Conservation (phyloP, 331 rosid species). For the Rosa hybrid region DNA sequence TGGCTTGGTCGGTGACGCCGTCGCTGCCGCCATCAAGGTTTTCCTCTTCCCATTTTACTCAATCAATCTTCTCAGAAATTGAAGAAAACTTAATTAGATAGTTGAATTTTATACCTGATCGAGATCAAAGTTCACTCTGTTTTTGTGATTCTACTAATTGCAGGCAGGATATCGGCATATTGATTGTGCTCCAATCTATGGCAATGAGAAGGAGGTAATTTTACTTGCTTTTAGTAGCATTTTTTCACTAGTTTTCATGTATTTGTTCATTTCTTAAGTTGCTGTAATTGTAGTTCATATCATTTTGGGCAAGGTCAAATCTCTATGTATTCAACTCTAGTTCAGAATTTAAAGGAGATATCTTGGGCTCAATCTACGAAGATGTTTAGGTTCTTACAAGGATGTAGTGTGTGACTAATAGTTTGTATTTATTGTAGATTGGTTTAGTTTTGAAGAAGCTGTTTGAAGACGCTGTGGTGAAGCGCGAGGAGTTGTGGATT, state of each 20-base stretch:
- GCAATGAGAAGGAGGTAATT: slow-evolving; percentile 70
- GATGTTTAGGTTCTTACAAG: not conserved
- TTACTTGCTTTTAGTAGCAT: not conserved
- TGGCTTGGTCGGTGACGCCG: slow-evolving; percentile 48
- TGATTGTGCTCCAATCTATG: slow-evolving; percentile 79
- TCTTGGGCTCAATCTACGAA: not conserved
- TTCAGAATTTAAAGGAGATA: too few relatives aligned
- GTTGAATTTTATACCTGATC: not conserved
- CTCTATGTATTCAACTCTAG: too few relatives aligned
- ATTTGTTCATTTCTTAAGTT: too few relatives aligned
- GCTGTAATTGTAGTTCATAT: not conserved
- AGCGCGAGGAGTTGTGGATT: slow-evolving; percentile 77
- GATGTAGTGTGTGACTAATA: not conserved
- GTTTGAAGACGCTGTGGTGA: slow-evolving; percentile 62
- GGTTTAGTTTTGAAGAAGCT: slow-evolving; percentile 54
- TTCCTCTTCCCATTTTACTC: not conserved
- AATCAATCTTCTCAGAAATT: too few relatives aligned
- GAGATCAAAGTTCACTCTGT: not conserved
- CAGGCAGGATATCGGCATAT: slow-evolving; percentile 78
- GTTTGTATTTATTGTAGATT: slow-evolving; percentile 43
- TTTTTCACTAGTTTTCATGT: not conserved
- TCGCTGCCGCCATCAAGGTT: slow-evolving; percentile 60
- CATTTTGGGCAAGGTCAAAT: not conserved
- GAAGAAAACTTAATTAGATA: not conserved
- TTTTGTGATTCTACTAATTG: slow-evolving; percentile 11